Evolutionary conservation across 202 grass and related monocot species (phyloP).

Genomic region (Cymbopogon flexuosus): DNA sequence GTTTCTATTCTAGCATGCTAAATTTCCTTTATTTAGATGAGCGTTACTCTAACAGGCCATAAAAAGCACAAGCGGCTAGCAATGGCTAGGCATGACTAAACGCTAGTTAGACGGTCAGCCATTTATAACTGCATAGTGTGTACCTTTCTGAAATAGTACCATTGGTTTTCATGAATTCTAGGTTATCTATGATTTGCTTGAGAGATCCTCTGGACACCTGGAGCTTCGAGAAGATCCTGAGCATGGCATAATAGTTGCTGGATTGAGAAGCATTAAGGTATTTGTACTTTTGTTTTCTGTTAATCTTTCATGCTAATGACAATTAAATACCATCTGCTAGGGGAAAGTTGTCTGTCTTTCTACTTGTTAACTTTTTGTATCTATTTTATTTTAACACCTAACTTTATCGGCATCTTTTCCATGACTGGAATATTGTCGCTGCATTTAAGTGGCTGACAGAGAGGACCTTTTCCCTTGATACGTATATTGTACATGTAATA

Average conservation of each 20-base stretch:
- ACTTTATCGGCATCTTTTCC: not conserved
- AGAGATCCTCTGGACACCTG: constrained; percentile 94
- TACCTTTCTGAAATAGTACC: constrained; percentile 20
- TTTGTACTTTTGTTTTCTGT: constrained; percentile 25
- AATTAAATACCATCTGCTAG: not conserved
- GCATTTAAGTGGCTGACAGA: not conserved
- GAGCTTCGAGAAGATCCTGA: constrained; percentile 96
- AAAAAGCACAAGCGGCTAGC: not conserved
- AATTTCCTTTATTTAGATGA: not conserved
- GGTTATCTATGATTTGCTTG: constrained; percentile 99
- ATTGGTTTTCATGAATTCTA: constrained; percentile 42
- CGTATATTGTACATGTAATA: not conserved
- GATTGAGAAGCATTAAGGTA: constrained; percentile 98
- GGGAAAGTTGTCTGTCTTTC: not conserved
- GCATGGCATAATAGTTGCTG: constrained; percentile 94
- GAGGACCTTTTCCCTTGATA: not conserved
- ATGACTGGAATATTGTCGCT: not conserved
- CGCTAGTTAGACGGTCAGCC: not conserved
- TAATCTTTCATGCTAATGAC: constrained; percentile 10
- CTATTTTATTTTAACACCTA: not conserved
- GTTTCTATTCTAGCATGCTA: not conserved
- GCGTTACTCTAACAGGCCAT: not conserved
- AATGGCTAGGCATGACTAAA: not conserved
- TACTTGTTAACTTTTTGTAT: not conserved
- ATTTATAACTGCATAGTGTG: constrained; percentile 1